phyloP scores from a whole-genome alignment of 2,329 filamentous ascomycete species.

The Hirsutella rhossiliensis region DNA sequence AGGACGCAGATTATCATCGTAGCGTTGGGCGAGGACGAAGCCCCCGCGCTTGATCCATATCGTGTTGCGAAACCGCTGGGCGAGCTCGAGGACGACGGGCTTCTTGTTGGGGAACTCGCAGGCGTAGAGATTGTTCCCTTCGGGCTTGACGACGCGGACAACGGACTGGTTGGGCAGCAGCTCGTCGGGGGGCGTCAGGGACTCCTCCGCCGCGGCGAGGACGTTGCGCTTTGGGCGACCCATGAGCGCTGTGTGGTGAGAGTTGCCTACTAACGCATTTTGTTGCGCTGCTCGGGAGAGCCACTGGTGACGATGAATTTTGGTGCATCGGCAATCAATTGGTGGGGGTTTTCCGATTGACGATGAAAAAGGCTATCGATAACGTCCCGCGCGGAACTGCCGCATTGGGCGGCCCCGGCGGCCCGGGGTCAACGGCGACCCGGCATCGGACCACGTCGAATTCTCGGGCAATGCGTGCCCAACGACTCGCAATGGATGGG shows the following conservation, averaged over 20 bases:
- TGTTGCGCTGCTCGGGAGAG: too few species aligned
- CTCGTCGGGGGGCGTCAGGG: constrained; percentile 44
- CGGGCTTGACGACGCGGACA: constrained; percentile 66
- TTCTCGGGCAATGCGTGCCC: too few species aligned
- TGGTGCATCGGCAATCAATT: too few species aligned
- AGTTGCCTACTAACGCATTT: too few species aligned
- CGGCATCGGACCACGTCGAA: too few species aligned
- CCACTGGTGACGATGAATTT: too few species aligned
- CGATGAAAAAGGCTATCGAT: neutral
- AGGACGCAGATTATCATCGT: constrained; percentile 61
- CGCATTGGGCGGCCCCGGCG: neutral
- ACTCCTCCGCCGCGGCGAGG: constrained; percentile 65
- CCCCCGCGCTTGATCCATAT: constrained; percentile 89
- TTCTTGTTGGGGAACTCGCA: constrained; percentile 59
- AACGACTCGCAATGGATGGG: too few species aligned
- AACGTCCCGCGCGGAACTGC: neutral
- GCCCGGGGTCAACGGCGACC: neutral
- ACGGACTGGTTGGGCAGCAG: constrained; percentile 54
- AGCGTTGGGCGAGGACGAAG: constrained; percentile 70
- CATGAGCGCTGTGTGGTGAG: constrained; percentile 12
- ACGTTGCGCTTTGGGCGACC: constrained; percentile 54
- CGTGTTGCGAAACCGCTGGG: constrained; percentile 74
- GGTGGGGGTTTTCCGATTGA: too few species aligned
- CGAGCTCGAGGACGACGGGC: constrained; percentile 65
- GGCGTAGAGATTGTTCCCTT: constrained; percentile 81